Evolutionary conservation across 169 alveolate genomes (phyloP).

Genomic region (Babesia ovata): DNA sequence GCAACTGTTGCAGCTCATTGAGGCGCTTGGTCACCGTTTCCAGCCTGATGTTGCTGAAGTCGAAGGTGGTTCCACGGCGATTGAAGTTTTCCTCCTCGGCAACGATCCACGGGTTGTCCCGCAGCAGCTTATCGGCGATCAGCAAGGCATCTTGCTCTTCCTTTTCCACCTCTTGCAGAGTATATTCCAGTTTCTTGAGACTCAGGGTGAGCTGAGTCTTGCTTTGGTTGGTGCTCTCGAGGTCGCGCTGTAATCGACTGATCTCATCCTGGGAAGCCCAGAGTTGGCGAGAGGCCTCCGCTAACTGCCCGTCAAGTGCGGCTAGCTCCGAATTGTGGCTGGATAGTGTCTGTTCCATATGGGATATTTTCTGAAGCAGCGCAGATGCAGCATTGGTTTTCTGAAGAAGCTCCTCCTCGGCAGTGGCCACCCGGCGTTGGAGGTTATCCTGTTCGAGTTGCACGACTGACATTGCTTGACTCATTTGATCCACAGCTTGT

Average conservation of each 20-base stretch:
- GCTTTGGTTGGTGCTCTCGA: constrained; percentile 70
- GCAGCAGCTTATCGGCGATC: constrained; percentile 40
- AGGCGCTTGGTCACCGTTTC: constrained; percentile 76
- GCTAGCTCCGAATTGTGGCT: constrained; percentile 43
- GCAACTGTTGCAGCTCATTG: constrained; percentile 81
- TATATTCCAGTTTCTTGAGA: constrained; percentile 70
- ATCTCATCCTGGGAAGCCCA: constrained; percentile 63
- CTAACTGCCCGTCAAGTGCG: constrained; percentile 47
- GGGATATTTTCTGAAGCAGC: constrained; percentile 47
- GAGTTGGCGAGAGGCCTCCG: constrained; percentile 53
- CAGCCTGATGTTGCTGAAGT: constrained; percentile 73
- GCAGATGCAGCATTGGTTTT: constrained; percentile 56
- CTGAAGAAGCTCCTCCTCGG: constrained; percentile 62
- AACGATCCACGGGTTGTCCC: constrained; percentile 72
- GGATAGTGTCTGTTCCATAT: constrained; percentile 43
- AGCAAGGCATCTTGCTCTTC: constrained; percentile 57
- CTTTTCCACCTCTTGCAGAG: constrained; percentile 62
- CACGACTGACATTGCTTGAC: constrained; percentile 65
- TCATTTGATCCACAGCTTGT: constrained; percentile 37
- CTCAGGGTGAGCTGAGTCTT: constrained; percentile 67
- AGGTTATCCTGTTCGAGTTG: constrained; percentile 65
- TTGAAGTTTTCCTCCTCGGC: constrained; percentile 70
- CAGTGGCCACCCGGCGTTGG: constrained; percentile 66
- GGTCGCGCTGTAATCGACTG: constrained; percentile 62
- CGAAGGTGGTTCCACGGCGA: constrained; percentile 71